phyloP scores from a whole-genome alignment of 1,139 yeast genomes.

The Yamadazyma siamensis region DNA sequence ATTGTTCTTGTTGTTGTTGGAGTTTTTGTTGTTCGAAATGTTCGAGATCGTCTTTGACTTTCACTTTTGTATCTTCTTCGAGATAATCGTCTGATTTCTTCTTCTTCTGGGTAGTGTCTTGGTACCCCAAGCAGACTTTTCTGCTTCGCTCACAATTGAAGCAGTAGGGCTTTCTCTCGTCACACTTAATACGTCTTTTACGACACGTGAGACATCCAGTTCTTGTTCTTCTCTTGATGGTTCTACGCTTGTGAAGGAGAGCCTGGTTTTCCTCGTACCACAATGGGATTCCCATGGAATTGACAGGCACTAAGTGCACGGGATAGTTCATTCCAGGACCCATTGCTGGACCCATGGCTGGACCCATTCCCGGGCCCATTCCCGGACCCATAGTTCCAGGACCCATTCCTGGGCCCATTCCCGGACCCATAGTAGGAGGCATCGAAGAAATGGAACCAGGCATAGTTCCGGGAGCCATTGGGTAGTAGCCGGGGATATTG shows the following conservation, averaged over 20 bases:
- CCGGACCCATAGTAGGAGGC: slow-evolving; percentile 4
- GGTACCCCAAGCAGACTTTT: slow-evolving; percentile 70
- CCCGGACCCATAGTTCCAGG: slow-evolving; percentile 2
- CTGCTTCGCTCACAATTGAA: slow-evolving; percentile 69
- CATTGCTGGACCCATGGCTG: slow-evolving; percentile 2
- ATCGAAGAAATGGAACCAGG: neutral
- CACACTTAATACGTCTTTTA: slow-evolving; percentile 69
- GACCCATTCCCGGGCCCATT: too few species aligned
- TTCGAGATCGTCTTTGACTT: slow-evolving; percentile 1
- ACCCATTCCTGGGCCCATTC: slow-evolving; percentile 2
- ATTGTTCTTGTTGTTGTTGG: too few species aligned
- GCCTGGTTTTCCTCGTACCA: slow-evolving; percentile 17
- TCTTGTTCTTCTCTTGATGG: slow-evolving; percentile 55
- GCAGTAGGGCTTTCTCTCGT: slow-evolving; percentile 72
- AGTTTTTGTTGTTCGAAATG: too few species aligned
- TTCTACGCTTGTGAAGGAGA: slow-evolving; percentile 37
- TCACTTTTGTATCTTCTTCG: slow-evolving; percentile 3
- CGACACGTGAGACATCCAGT: slow-evolving; percentile 78
- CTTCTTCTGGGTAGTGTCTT: slow-evolving; percentile 21
- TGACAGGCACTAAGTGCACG: slow-evolving; percentile 3
- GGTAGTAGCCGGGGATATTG: too few species aligned
- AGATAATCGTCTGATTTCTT: slow-evolving; percentile 9
- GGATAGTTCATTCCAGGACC: slow-evolving; percentile 3
- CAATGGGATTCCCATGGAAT: slow-evolving; percentile 9
- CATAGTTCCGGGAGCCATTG: neutral